Evolutionary conservation across 345 rosid species (phyloP), one percentile per base, ranked within the genome.

Genomic region (Lenwebbia sp.): DNA sequence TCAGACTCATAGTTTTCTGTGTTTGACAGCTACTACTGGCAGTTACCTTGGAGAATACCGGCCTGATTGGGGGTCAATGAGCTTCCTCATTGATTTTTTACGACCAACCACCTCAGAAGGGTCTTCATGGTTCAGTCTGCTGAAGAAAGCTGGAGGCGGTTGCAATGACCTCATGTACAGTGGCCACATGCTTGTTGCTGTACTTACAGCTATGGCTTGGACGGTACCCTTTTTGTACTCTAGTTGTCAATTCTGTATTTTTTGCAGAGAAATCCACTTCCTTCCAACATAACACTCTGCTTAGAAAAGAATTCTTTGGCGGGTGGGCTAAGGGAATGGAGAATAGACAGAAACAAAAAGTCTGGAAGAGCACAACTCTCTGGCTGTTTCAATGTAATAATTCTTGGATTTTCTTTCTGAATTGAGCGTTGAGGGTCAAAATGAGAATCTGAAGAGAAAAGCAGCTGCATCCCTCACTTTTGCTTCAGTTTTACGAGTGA

Each of bases 141-240:
- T 97, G 84, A 96, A 91, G 92, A 93, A 91, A 92, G 99, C 99
- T 22, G 95, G 97, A 82, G 99, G 99, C 41, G 99, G 99, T 86
- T 97, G 99, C 94, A 96, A 97, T 91, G 99, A 97, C 88, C 98
- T 97, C 84, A 50, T 97, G 83, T 97, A 93, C 90, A 96, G 99
- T 85, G 99, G 99, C 75, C 99, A 97, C 92, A 95, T 96, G 99
- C 96, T 96, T 85, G 99, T 97, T 85, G 96, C 97, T 85, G 97
- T 95, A 5, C 89, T 96, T 82, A 96, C 99, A 52, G 99, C 99
- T 75, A 97, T 96, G 99, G 99, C 99, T 57, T 97, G 99, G 99
- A 97, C 93, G 92, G 98, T 96, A 94, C 51, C 58, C 78, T 82
- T 78, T 40, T 82, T 26, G 41, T 28, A 25, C 65, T 47, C 13